Evolutionary conservation across 2,329 filamentous ascomycete species (phyloP).

Genomic region (Venturia aucupariae): DNA sequence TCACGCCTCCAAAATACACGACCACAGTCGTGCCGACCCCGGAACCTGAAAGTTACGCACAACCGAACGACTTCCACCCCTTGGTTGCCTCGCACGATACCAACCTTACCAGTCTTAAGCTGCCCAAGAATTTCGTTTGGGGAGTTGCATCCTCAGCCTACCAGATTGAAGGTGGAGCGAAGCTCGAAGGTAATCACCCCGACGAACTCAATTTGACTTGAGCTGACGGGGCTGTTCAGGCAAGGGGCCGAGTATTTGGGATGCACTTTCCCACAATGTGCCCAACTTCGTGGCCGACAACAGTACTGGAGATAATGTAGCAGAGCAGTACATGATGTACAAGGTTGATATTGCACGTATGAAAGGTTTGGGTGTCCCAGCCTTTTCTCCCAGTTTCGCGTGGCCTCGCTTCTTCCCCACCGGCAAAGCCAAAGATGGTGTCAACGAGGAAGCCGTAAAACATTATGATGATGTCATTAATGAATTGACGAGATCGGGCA

Average conservation of each 20-base stretch:
- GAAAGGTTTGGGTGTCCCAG: conserved; percentile 24
- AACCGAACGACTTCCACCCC: conserved; percentile 33
- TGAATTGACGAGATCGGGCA: conserved; percentile 21
- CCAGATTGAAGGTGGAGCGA: conserved; percentile 36
- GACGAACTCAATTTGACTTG: not conserved
- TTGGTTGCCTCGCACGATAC: conserved; percentile 30
- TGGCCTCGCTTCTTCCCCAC: conserved; percentile 33
- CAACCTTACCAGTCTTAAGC: conserved; percentile 27
- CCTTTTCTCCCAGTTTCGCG: conserved; percentile 29
- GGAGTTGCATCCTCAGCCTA: conserved; percentile 32
- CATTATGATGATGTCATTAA: conserved; percentile 34
- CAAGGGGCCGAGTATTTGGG: conserved; percentile 36
- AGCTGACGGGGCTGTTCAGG: not conserved
- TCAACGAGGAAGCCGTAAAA: conserved; percentile 27
- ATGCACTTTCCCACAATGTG: conserved; percentile 33
- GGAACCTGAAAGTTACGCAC: conserved; percentile 31
- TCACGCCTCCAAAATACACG: conserved; percentile 34
- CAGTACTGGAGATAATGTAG: conserved; percentile 33
- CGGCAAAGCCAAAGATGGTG: conserved; percentile 23
- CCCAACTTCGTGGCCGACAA: conserved; percentile 33
- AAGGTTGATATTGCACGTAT: conserved; percentile 35
- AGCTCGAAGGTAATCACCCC: conserved; percentile 26
- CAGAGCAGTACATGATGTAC: conserved; percentile 34
- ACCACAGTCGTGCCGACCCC: conserved; percentile 32
- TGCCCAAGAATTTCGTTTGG: conserved; percentile 36